These are phyloP conservation scores for Mortierella sp. DNA, from an alignment of 371 early-diverging fungal species.

Conservation along the genomic window DNA sequence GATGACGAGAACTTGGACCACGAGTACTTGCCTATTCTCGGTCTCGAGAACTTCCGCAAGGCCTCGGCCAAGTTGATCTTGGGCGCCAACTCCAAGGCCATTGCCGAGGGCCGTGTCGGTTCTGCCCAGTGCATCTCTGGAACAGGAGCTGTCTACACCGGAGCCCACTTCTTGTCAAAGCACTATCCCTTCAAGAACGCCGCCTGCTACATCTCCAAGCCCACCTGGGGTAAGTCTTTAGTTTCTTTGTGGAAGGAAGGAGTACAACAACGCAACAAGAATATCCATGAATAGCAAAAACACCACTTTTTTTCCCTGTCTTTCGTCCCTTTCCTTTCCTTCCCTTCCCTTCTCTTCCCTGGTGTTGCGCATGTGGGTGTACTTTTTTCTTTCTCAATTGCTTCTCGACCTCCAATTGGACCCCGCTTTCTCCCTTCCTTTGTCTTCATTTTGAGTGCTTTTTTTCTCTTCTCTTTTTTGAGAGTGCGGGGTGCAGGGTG, in stretches of 20 bases:
- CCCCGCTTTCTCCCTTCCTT: not conserved
- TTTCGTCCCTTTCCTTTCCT: not conserved
- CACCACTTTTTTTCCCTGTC: not conserved
- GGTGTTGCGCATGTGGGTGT: not conserved
- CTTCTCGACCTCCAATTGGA: not conserved
- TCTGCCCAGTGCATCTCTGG: slow-evolving; percentile 94
- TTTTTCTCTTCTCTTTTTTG: not conserved
- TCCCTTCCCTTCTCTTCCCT: not conserved
- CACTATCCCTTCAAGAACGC: slow-evolving; percentile 74
- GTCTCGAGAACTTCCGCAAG: slow-evolving; percentile 79
- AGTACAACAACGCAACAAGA: no score
- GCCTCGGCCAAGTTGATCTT: slow-evolving; percentile 87
- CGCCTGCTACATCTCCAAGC: slow-evolving; percentile 88
- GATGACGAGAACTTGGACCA: slow-evolving; percentile 84
- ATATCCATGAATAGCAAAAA: not conserved
- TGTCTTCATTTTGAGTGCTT: no score
- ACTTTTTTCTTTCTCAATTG: not conserved
- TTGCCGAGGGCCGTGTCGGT: slow-evolving; percentile 76
- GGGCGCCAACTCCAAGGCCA: slow-evolving; percentile 82
- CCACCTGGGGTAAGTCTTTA: slow-evolving; percentile 89
- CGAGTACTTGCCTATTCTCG: slow-evolving; percentile 94
- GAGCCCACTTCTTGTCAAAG: slow-evolving; percentile 83
- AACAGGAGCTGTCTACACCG: slow-evolving; percentile 92
- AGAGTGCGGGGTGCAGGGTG: slow-evolving; percentile 6
- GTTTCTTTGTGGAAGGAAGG: not conserved